A percentile compares a stretch with the other conserved stretches of the same genome.
Evolutionary conservation across 2,329 filamentous ascomycete species (phyloP).

Genomic region (Dactylellina drechsleri): DNA sequence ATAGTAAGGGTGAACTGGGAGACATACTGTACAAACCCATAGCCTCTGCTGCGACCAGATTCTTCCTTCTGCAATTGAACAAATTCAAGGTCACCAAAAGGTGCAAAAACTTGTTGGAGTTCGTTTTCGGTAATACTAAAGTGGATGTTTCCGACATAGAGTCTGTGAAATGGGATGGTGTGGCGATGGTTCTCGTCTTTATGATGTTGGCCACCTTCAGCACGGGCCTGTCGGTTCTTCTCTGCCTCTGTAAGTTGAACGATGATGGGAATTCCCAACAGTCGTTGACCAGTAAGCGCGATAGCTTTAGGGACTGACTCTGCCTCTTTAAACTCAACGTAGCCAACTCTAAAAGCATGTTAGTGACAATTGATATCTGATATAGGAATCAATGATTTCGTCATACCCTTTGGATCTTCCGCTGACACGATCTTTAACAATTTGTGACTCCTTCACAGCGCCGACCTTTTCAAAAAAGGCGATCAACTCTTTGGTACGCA

Average conservation of each 20-base stretch:
- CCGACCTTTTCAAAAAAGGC: conserved; percentile 96
- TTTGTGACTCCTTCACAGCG: conserved; percentile 94
- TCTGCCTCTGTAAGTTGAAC: conserved; percentile 98
- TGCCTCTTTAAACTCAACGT: conserved; percentile 98
- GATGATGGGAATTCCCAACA: conserved; percentile 98
- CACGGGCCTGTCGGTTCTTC: conserved; percentile 94
- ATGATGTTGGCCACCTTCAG: conserved; percentile 53
- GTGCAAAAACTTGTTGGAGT: conserved; percentile 94
- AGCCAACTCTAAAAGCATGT: conserved; percentile 78
- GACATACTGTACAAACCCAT: conserved; percentile 97
- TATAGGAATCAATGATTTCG: conserved; percentile 10
- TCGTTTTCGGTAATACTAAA: conserved; percentile 99
- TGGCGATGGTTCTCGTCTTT: conserved; percentile 48
- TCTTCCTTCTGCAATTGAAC: conserved; percentile 98
- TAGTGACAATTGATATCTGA: conserved; percentile 28
- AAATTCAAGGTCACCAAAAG: conserved; percentile 96
- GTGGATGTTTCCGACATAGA: conserved; percentile 99
- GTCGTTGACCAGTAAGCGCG: conserved; percentile 97
- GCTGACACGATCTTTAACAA: conserved; percentile 96
- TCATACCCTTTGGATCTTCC: conserved; percentile 94
- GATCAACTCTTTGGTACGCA: conserved; percentile 91
- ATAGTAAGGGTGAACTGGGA: neutral
- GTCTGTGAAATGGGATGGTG: conserved; percentile 87
- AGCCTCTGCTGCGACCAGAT: conserved; percentile 86
- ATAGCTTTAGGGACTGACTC: conserved; percentile 92